These are phyloP conservation scores for Batrachochytrium dendrobatidis DNA, from an alignment of 371 early-diverging fungal genomes.

Conservation along the genomic window DNA sequence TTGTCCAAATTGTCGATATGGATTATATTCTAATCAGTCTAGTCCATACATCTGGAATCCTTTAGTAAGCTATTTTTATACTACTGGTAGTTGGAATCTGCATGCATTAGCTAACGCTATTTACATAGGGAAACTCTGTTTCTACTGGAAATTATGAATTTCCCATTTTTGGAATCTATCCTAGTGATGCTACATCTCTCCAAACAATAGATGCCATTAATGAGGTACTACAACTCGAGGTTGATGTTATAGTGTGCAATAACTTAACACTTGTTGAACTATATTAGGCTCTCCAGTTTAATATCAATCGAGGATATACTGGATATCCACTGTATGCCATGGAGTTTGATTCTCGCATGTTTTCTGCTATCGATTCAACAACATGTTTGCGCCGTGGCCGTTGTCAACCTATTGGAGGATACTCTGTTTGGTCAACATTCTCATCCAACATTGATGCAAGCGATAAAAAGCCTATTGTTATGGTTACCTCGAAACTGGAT, in stretches of 20 bases:
- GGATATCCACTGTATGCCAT: constrained; percentile 59
- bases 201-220: constrained; percentile 1
- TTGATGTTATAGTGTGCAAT: background rate
- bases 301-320: constrained; percentile 38
- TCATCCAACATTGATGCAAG: constrained; percentile 42
- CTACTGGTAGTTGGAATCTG: background rate
- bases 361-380: background rate
- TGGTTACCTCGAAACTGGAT: constrained; percentile 61
- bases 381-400: constrained; percentile 28
- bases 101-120: background rate
- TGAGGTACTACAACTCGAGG: background rate
- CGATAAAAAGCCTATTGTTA: constrained; percentile 57
- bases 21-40: constrained; percentile 52
- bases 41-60: constrained; percentile 62
- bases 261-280: background rate
- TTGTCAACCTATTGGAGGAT: constrained; percentile 66
- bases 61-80: constrained; percentile 29
- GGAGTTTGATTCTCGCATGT: constrained; percentile 64
- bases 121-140: constrained; percentile 48
- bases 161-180: constrained; percentile 52
- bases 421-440: constrained; percentile 64
- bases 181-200: background rate
- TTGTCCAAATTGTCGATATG: constrained; percentile 67
- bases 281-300: constrained; percentile 42
- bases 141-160: constrained; percentile 48